Percentiles rank a stretch among this genome's conserved stretches.
phyloP scores from a whole-genome alignment of 345 rosid species.

The Diplotaxis tenuifolia region DNA sequence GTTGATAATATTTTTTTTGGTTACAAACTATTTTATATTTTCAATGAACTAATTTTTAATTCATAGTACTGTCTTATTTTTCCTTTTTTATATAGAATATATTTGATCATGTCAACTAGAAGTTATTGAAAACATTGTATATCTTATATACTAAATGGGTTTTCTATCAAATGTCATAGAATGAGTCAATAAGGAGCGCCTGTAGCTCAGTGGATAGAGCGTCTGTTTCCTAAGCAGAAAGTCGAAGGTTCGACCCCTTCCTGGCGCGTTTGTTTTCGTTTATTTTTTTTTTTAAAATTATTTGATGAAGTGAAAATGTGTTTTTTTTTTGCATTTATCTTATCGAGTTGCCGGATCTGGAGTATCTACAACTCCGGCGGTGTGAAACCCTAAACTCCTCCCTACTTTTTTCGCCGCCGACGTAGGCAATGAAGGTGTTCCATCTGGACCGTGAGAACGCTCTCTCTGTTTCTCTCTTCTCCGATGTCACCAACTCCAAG shows the following conservation, averaged over 20 bases:
- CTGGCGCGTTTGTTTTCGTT: conserved; percentile 52
- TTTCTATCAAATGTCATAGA: too few relatives aligned
- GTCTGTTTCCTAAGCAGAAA: conserved; percentile 85
- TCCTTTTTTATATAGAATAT: too few relatives aligned
- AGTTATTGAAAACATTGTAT: too few relatives aligned
- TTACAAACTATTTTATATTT: too few relatives aligned
- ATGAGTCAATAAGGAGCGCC: conserved; percentile 43
- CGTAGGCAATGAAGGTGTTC: conserved; percentile 54
- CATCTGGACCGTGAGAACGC: conserved; percentile 44
- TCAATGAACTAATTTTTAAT: neutral
- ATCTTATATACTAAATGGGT: too few relatives aligned
- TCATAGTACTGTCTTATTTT: neutral
- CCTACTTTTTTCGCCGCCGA: conserved; percentile 8
- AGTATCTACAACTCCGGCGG: conserved; percentile 5
- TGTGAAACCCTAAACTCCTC: conserved; percentile 34
- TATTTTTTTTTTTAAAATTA: neutral
- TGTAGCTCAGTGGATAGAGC: conserved; percentile 99
- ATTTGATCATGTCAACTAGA: neutral
- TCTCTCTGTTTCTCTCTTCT: conserved; percentile 65
- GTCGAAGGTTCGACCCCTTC: conserved; percentile 87
- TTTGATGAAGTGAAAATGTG: too few relatives aligned
- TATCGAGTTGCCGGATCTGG: conserved; percentile 3
- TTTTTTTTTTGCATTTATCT: neutral
- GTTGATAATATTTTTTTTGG: too few relatives aligned
- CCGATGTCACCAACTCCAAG: conserved; percentile 77